These are phyloP conservation scores for Scedosporium boydii DNA, from an alignment of 2,329 filamentous ascomycete species.

Conservation along the genomic window DNA sequence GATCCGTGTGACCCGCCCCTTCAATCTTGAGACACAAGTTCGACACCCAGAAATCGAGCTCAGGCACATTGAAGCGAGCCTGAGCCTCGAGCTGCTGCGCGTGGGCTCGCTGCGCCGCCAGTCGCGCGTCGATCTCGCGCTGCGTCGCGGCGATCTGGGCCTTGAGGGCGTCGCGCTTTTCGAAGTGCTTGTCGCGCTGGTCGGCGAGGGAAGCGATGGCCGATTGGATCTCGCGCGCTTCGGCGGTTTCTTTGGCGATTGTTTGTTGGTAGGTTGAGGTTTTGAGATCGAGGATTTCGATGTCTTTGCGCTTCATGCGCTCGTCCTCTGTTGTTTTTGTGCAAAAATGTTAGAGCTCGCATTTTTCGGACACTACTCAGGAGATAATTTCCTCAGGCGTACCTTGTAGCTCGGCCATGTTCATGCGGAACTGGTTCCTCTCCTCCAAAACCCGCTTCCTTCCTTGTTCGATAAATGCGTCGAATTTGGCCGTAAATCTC, in stretches of 20 bases:
- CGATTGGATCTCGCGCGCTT: constrained; percentile 64
- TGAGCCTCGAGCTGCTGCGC: constrained; percentile 72
- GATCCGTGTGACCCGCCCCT: constrained; percentile 73
- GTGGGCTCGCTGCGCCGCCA: constrained; percentile 64
- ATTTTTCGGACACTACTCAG: too few species aligned
- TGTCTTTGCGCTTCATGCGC: constrained; percentile 78
- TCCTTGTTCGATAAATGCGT: constrained; percentile 87
- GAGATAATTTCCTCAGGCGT: constrained; percentile 16
- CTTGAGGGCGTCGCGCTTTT: constrained; percentile 46
- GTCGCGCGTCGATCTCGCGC: constrained; percentile 56
- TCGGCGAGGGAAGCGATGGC: constrained; percentile 48
- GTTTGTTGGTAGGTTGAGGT: constrained; percentile 61
- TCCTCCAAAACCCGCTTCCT: constrained; percentile 85
- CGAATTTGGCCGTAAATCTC: constrained; percentile 82
- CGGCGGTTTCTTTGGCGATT: constrained; percentile 66
- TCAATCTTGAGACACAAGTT: constrained; percentile 85
- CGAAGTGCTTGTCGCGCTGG: constrained; percentile 52
- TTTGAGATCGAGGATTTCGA: constrained; percentile 71
- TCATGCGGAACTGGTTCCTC: constrained; percentile 87
- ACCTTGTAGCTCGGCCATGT: constrained; percentile 85
- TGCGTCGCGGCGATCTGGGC: constrained; percentile 59
- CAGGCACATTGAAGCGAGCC: constrained; percentile 79
- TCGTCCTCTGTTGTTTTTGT: constrained; percentile 61
- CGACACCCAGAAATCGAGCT: constrained; percentile 92
- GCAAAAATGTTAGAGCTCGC: too few species aligned